Percentiles rank a stretch among this genome's conserved stretches.
Conservation (phyloP, 2,329 filamentous ascomycete species). For the Harringtonia aguacate region DNA sequence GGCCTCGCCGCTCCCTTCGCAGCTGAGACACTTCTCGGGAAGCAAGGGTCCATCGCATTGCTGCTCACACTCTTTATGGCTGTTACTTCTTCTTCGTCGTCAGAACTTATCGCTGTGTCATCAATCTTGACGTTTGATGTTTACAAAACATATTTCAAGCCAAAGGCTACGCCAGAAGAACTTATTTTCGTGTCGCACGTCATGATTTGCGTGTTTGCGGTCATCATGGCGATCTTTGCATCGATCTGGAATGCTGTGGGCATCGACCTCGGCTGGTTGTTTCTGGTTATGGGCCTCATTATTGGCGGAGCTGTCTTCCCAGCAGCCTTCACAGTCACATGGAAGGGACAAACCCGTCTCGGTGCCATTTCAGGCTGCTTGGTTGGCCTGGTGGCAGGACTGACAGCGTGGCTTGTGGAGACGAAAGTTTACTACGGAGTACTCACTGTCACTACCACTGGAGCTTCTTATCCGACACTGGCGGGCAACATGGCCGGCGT, state of each 20-base stretch:
- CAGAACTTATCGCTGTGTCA: conserved; percentile 30
- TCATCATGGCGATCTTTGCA: conserved; percentile 21
- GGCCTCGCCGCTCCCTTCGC: conserved; percentile 21
- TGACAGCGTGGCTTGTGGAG: conserved; percentile 26
- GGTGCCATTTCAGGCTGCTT: conserved; percentile 23
- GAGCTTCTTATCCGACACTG: conserved; percentile 26
- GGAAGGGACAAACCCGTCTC: conserved; percentile 23
- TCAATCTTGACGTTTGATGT: conserved; percentile 27
- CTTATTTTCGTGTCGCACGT: conserved; percentile 22
- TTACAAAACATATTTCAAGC: conserved; percentile 26
- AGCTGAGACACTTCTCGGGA: conserved; percentile 24
- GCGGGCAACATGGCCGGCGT: conserved; percentile 21
- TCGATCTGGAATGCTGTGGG: conserved; percentile 24
- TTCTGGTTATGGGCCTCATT: conserved; percentile 27
- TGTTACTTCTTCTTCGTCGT: conserved; percentile 29
- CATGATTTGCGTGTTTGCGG: conserved; percentile 21
- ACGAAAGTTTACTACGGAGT: conserved; percentile 20
- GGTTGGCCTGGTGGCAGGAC: conserved; percentile 20
- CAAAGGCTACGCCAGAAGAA: conserved; percentile 10
- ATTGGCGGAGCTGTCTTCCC: conserved; percentile 26
- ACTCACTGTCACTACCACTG: conserved; percentile 24
- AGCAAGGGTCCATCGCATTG: conserved; percentile 22
- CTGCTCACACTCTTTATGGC: conserved; percentile 35
- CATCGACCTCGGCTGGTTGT: conserved; percentile 26
- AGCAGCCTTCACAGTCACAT: conserved; percentile 23